Evolutionary conservation across 2,329 filamentous ascomycete genomes (phyloP).

Genomic region (Arthroderma sp.): DNA sequence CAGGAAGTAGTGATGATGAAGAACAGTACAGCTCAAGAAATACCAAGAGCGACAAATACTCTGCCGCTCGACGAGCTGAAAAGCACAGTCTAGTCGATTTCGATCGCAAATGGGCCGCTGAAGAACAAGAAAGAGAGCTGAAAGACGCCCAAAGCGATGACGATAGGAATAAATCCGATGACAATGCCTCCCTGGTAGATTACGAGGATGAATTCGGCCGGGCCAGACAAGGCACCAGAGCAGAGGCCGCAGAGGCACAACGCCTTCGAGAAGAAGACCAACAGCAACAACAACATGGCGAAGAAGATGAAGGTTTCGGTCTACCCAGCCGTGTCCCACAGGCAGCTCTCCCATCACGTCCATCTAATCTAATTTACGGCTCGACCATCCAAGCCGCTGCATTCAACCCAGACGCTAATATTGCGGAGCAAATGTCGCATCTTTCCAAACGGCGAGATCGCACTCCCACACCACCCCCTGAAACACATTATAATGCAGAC

Average conservation of each 20-base stretch:
- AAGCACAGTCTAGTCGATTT: conserved; percentile 66
- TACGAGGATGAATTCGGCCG: conserved; percentile 88
- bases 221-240: conserved; percentile 56
- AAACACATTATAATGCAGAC: conserved; percentile 73
- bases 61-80: conserved; percentile 9
- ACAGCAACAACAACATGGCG: conserved; percentile 13
- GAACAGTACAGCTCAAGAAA: conserved; percentile 7
- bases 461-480: conserved; percentile 64
- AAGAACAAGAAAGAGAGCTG: conserved; percentile 27
- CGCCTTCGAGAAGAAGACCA: conserved; percentile 21
- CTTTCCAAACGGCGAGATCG: conserved; percentile 67
- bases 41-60: conserved; percentile 16
- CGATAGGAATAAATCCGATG: conserved; percentile 15
- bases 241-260: conserved; percentile 52
- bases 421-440: conserved; percentile 58
- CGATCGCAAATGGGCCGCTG: conserved; percentile 86
- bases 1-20: conserved; percentile 21
- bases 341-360: conserved; percentile 37
- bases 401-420: conserved; percentile 59
- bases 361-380: conserved; percentile 64
- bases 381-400: conserved; percentile 72
- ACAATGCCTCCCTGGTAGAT: conserved; percentile 57
- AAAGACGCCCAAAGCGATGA: conserved; percentile 24
- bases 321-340: conserved; percentile 10
- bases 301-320: conserved; percentile 12